phyloP scores from a whole-genome alignment of 257 asterid species.

The Plantago major region DNA sequence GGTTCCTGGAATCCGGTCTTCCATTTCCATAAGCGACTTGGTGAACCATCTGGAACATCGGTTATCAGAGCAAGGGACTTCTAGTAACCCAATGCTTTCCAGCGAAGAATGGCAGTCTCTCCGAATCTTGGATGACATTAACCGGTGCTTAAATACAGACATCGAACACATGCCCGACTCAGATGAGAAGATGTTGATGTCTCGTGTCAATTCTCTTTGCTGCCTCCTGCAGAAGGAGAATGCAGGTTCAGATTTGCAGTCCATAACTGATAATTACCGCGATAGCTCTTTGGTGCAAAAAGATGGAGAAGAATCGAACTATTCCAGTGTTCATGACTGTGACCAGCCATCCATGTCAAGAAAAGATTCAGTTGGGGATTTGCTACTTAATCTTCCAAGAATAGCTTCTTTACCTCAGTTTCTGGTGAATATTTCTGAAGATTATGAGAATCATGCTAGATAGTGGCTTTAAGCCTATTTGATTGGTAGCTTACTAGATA shows the following conservation, averaged over 20 bases:
- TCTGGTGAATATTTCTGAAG: constrained; percentile 66
- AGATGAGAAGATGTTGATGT: constrained; percentile 74
- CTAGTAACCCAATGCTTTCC: constrained; percentile 49
- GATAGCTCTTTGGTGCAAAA: constrained; percentile 25
- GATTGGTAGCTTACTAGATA: neutral
- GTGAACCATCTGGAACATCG: constrained; percentile 86
- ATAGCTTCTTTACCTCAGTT: constrained; percentile 95
- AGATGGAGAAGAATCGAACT: constrained; percentile 22
- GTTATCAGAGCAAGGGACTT: constrained; percentile 63
- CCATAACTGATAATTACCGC: constrained; percentile 24
- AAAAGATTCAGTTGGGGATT: constrained; percentile 84
- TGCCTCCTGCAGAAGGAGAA: constrained; percentile 84
- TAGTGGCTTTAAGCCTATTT: constrained; percentile 15
- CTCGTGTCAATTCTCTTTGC: constrained; percentile 91
- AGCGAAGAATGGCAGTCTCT: constrained; percentile 68
- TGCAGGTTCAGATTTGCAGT: constrained; percentile 21
- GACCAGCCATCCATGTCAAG: constrained; percentile 50
- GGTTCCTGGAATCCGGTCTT: constrained; percentile 69
- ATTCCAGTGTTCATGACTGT: constrained; percentile 19
- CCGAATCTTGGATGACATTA: constrained; percentile 63
- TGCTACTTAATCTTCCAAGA: constrained; percentile 75
- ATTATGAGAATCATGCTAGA: constrained; percentile 53
- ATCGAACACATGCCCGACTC: constrained; percentile 49
- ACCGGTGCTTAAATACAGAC: constrained; percentile 63
- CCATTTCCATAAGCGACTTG: constrained; percentile 91